Percentiles rank a stretch among this genome's conserved stretches.
These are phyloP conservation scores for Magnaporthiopsis poae DNA, from an alignment of 2,329 filamentous ascomycete genomes.

Conservation along the genomic window DNA sequence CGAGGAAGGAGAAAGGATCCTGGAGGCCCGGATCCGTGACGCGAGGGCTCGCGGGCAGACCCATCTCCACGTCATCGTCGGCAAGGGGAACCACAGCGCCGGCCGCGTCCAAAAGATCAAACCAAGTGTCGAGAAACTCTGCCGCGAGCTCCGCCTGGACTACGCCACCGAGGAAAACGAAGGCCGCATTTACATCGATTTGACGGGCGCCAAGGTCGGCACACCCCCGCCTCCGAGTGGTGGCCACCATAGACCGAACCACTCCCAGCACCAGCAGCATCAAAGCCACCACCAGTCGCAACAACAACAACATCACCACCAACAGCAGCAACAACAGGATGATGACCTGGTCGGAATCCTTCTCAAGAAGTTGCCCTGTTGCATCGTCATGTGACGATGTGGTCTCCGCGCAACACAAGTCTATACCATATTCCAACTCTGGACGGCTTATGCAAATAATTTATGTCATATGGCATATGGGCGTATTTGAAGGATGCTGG, in stretches of 20 bases:
- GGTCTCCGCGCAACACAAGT: neutral
- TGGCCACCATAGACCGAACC: constrained; percentile 30
- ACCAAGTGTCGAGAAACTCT: constrained; percentile 83
- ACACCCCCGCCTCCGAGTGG: constrained; percentile 38
- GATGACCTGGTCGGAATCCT: constrained; percentile 50
- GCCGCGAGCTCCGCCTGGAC: constrained; percentile 69
- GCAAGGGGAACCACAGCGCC: constrained; percentile 80
- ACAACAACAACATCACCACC: constrained; percentile 21
- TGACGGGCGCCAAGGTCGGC: constrained; percentile 59
- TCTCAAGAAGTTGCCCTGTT: constrained; percentile 61
- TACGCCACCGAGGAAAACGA: constrained; percentile 82
- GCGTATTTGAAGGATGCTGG: neutral
- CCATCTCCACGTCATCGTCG: constrained; percentile 89
- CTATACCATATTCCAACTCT: neutral
- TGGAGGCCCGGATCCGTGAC: constrained; percentile 74
- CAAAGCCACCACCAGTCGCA: constrained; percentile 24
- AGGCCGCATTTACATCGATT: constrained; percentile 78
- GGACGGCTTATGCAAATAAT: neutral
- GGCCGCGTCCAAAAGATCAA: constrained; percentile 87
- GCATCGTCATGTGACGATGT: constrained; percentile 58
- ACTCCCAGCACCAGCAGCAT: constrained; percentile 24
- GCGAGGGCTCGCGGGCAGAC: constrained; percentile 64
- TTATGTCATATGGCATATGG: neutral
- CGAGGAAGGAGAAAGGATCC: constrained; percentile 84
- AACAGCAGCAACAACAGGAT: constrained; percentile 40